Conservation (phyloP, 345 rosid species). For the Hibiscus syriacus region DNA sequence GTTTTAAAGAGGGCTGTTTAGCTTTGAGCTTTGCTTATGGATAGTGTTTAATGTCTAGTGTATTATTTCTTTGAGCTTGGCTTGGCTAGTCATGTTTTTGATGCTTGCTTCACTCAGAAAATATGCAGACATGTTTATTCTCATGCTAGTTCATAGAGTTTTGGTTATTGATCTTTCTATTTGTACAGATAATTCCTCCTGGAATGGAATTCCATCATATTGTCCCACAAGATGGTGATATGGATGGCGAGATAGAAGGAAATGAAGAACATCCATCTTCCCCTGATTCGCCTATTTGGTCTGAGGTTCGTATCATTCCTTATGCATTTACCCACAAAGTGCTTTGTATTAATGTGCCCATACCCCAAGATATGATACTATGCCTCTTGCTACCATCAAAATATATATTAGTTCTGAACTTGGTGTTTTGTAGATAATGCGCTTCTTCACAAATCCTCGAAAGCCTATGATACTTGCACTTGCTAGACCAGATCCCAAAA, state of each 20-base stretch:
- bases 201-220: conserved; percentile 99
- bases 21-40: conserved; percentile 1
- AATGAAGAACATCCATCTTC: conserved; percentile 77
- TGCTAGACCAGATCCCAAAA: conserved; percentile 99
- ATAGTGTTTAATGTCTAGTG: background rate
- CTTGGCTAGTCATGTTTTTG: background rate
- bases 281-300: conserved; percentile 89
- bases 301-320: conserved; percentile 55
- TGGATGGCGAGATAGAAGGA: conserved; percentile 81
- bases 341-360: conserved; percentile 1
- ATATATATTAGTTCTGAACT: conserved; percentile 9
- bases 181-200: conserved; percentile 82
- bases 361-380: background rate
- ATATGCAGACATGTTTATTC: background rate
- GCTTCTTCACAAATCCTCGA: conserved; percentile 85
- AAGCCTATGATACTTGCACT: conserved; percentile 98
- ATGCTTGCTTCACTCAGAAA: background rate
- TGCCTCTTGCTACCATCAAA: background rate
- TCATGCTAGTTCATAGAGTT: background rate
- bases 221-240: conserved; percentile 85
- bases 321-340: background rate
- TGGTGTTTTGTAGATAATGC: conserved; percentile 80
- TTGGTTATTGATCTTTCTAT: conserved; percentile 7
- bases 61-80: conserved; percentile 7
- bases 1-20: background rate